Evolutionary conservation across 345 rosid genomes (phyloP).

Genomic region (Alliaria petiolata): DNA sequence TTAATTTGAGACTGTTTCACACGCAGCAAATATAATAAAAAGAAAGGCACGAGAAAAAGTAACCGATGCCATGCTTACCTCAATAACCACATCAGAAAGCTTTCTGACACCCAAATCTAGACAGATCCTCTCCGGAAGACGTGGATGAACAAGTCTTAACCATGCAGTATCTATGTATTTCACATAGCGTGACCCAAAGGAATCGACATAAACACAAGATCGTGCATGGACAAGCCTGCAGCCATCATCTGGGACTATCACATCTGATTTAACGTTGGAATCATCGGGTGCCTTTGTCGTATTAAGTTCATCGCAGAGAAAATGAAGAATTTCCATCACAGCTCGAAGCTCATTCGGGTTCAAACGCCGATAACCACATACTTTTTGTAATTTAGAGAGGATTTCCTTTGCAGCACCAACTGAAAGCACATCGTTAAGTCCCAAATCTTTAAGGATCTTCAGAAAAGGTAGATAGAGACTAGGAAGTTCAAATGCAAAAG

Average conservation of each 20-base stretch:
- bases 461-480: slow-evolving; percentile 68
- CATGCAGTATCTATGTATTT: slow-evolving; percentile 68
- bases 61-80: slow-evolving; percentile 44
- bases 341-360: slow-evolving; percentile 96
- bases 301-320: slow-evolving; percentile 49
- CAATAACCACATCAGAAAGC: slow-evolving; percentile 81
- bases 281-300: slow-evolving; percentile 33
- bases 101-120: slow-evolving; percentile 63
- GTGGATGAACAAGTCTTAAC: slow-evolving; percentile 81
- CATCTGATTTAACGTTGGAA: slow-evolving; percentile 49
- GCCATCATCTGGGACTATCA: slow-evolving; percentile 84
- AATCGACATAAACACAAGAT: slow-evolving; percentile 73
- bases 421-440: slow-evolving; percentile 77
- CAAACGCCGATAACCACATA: slow-evolving; percentile 82
- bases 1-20: background rate
- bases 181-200: slow-evolving; percentile 69
- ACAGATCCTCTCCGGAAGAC: slow-evolving; percentile 71
- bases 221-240: slow-evolving; percentile 83
- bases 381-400: slow-evolving; percentile 66
- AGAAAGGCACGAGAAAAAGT: background rate
- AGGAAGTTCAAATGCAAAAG: slow-evolving; percentile 92
- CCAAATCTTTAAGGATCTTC: slow-evolving; percentile 79
- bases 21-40: background rate
- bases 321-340: slow-evolving; percentile 76
- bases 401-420: slow-evolving; percentile 64